Conservation (phyloP, 2,329 filamentous ascomycete species). For the Fusarium keratoplasticum region DNA sequence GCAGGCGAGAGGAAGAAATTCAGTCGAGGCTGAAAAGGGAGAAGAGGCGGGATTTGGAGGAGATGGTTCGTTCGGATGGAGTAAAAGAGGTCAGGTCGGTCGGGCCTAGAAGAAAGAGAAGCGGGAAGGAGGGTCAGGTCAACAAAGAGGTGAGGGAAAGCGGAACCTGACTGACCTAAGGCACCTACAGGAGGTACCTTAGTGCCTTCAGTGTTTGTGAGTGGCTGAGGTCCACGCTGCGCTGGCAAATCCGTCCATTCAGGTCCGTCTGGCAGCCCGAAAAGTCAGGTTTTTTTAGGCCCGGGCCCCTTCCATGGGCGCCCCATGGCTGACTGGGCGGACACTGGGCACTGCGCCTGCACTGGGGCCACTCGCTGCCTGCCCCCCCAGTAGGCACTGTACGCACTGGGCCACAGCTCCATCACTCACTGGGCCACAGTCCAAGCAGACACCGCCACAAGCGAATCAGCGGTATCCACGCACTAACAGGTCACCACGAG, state of each 20-base stretch:
- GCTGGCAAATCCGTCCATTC: slow-evolving; percentile 16
- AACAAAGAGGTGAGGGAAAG: slow-evolving; percentile 45
- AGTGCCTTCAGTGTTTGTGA: neutral
- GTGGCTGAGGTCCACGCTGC: slow-evolving; percentile 2
- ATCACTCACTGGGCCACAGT: slow-evolving; percentile 30
- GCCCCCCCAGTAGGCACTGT: neutral
- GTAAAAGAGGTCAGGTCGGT: slow-evolving; percentile 20
- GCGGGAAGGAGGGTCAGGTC: slow-evolving; percentile 36
- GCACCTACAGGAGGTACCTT: neutral
- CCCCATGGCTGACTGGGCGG: slow-evolving; percentile 30
- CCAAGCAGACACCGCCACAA: slow-evolving; percentile 44
- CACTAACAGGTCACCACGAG: slow-evolving; percentile 37
- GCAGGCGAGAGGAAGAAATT: slow-evolving; percentile 31
- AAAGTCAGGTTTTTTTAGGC: slow-evolving; percentile 47
- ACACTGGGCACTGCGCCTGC: slow-evolving; percentile 15
- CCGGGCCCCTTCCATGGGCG: slow-evolving; percentile 14
- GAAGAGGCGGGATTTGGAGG: slow-evolving; percentile 45
- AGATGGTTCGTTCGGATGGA: slow-evolving; percentile 44
- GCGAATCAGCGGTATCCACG: slow-evolving; percentile 39
- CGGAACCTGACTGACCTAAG: slow-evolving; percentile 1
- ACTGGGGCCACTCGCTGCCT: slow-evolving; percentile 1
- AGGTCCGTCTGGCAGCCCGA: slow-evolving; percentile 42
- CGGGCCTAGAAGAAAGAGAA: slow-evolving; percentile 39
- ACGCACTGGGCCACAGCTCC: slow-evolving; percentile 1
- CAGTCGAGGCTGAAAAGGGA: slow-evolving; percentile 44